Conservation (phyloP, 1,139 yeast genomes). For the Taphrina deformans region DNA sequence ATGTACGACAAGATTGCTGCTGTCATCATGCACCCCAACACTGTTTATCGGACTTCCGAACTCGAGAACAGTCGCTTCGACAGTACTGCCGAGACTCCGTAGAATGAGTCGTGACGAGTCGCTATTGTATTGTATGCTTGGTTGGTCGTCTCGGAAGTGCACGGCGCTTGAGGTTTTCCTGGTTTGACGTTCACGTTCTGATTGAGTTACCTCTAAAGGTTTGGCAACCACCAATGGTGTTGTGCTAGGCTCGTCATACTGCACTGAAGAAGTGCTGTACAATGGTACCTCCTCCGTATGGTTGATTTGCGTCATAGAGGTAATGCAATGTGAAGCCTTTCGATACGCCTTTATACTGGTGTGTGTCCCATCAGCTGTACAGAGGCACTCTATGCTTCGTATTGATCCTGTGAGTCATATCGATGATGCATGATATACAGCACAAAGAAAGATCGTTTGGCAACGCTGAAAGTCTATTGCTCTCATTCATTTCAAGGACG, state of each 20-base stretch:
- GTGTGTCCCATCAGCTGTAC: background rate
- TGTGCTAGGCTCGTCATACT: background rate
- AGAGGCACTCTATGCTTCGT: background rate
- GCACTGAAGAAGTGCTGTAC: slow-evolving; percentile 2
- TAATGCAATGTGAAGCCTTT: background rate
- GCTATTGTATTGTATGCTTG: background rate
- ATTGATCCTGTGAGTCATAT: background rate
- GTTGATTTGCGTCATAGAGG: background rate
- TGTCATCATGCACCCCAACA: slow-evolving; percentile 26
- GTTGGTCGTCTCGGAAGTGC: slow-evolving; percentile 1
- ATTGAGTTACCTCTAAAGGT: background rate
- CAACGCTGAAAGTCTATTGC: no score
- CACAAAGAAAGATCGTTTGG: no score
- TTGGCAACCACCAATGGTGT: background rate
- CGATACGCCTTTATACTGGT: no score
- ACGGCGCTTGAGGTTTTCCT: background rate
- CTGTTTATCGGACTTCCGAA: slow-evolving; percentile 9
- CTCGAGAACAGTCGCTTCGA: slow-evolving; percentile 9
- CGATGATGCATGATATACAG: background rate
- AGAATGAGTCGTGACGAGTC: slow-evolving; percentile 1
- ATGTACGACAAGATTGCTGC: slow-evolving; percentile 28
- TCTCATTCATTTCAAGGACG: no score
- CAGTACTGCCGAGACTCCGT: background rate
- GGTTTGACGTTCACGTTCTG: background rate
- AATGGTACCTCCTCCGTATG: background rate